Percentiles rank a stretch among this genome's conserved stretches.
Evolutionary conservation across 768 basidiomycete genomes (phyloP).

Genomic region (Mycena vitilis): DNA sequence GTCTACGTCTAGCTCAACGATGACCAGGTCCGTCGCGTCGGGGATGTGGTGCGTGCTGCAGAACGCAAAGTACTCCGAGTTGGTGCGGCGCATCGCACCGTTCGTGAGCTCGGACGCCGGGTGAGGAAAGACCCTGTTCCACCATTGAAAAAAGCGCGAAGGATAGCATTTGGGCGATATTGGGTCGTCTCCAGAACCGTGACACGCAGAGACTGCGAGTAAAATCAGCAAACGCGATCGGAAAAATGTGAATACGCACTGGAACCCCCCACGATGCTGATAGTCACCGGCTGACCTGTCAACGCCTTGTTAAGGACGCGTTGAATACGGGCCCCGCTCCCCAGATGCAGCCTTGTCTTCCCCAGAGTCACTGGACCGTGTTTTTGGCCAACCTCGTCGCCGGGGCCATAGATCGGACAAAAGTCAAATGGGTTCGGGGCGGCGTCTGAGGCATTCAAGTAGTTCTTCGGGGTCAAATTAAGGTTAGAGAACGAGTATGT

Average conservation of each 20-base stretch:
- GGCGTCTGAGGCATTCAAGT: constrained; percentile 72
- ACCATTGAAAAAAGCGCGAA: constrained; percentile 96
- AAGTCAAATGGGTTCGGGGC: constrained; percentile 87
- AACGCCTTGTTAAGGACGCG: constrained; percentile 86
- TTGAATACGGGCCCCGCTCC: constrained; percentile 86
- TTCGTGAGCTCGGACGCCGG: constrained; percentile 98
- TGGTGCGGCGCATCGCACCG: constrained; percentile 92
- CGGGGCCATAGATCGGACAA: constrained; percentile 89
- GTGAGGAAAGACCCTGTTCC: constrained; percentile 97
- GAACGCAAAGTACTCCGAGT: constrained; percentile 94
- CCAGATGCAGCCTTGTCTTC: constrained; percentile 79
- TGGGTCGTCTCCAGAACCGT: constrained; percentile 93
- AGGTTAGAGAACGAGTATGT: constrained; percentile 52
- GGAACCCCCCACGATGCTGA: constrained; percentile 91
- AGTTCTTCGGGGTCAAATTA: constrained; percentile 79
- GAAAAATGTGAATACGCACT: constrained; percentile 61
- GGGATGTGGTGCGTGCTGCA: constrained; percentile 95
- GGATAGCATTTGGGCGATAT: constrained; percentile 90
- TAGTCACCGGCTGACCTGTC: constrained; percentile 87
- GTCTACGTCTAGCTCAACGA: constrained; percentile 94
- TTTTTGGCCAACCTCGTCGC: constrained; percentile 81
- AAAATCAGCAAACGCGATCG: constrained; percentile 18
- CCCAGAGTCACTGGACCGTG: constrained; percentile 82
- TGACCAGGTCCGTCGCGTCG: constrained; percentile 93
- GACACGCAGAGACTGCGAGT: constrained; percentile 86